phyloP scores from a whole-genome alignment of 371 early-diverging fungal species.

The Mucor racemosus region DNA sequence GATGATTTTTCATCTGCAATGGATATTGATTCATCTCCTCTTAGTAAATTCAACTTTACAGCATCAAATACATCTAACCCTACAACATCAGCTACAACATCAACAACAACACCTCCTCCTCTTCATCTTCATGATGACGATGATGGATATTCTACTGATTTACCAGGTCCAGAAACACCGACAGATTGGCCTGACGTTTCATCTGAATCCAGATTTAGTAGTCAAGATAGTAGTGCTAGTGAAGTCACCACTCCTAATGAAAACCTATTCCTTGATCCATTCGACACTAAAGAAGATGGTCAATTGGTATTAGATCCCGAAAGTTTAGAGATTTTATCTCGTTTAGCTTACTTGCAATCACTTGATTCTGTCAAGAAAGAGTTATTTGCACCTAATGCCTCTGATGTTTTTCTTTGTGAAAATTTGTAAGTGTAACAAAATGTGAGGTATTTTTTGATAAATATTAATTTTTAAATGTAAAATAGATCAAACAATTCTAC shows the following conservation, averaged over 20 bases:
- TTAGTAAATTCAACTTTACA: constrained; percentile 3
- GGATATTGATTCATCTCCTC: constrained; percentile 2
- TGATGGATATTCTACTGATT: constrained; percentile 17
- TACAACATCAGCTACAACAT: not conserved
- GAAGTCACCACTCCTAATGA: constrained; percentile 46
- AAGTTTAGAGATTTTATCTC: constrained; percentile 29
- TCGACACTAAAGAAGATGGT: constrained; percentile 10
- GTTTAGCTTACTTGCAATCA: constrained; percentile 31
- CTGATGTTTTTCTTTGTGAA: constrained; percentile 47
- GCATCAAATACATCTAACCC: not conserved
- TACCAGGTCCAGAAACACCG: constrained; percentile 20
- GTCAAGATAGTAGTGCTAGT: constrained; percentile 25
- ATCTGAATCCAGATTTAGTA: constrained; percentile 22
- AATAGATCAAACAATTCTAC: constrained; percentile 5
- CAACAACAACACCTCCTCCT: not conserved
- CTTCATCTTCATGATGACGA: constrained; percentile 6
- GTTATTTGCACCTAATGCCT: constrained; percentile 33
- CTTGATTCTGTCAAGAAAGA: constrained; percentile 23
- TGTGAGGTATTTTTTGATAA: not conserved
- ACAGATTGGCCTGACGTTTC: constrained; percentile 25
- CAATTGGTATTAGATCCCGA: constrained; percentile 26
- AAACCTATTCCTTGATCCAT: constrained; percentile 17
- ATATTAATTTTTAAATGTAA: not conserved
- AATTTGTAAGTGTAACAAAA: constrained; percentile 28
- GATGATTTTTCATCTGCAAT: constrained; percentile 8